phyloP scores from a whole-genome alignment of 805 yeast species.

The Wickerhamomyces rabaulensis region DNA sequence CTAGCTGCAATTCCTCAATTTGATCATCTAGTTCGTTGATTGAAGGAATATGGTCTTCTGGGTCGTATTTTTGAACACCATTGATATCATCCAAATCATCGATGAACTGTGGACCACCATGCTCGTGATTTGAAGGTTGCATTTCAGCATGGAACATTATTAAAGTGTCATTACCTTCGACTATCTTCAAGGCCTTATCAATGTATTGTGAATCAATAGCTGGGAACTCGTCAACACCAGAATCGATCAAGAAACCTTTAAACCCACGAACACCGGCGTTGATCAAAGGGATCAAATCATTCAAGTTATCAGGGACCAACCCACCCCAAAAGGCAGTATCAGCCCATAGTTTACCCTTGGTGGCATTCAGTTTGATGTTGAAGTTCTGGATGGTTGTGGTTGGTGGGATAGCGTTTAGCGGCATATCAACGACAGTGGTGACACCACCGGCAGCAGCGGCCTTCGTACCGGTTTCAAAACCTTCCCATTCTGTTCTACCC shows the following conservation, averaged over 20 bases:
- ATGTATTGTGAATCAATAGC: constrained; percentile 66
- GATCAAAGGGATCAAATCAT: constrained; percentile 68
- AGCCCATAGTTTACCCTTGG: constrained; percentile 79
- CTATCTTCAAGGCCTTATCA: constrained; percentile 55
- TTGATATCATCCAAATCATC: constrained; percentile 1
- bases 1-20: constrained; percentile 20
- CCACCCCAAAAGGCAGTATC: constrained; percentile 98
- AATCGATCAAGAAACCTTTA: constrained; percentile 87
- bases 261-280: constrained; percentile 89
- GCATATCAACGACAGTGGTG: constrained; percentile 95
- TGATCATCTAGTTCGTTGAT: constrained; percentile 15
- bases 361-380: constrained; percentile 70
- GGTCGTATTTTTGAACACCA: not conserved
- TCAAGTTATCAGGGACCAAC: constrained; percentile 70
- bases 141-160: constrained; percentile 93
- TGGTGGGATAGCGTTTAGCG: constrained; percentile 92
- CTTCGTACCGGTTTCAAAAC: constrained; percentile 92
- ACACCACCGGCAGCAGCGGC: constrained; percentile 97
- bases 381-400: constrained; percentile 81
- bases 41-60: constrained; percentile 1
- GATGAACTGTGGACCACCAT: constrained; percentile 25
- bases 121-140: constrained; percentile 41
- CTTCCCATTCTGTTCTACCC: constrained; percentile 98
- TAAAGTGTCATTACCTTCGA: constrained; percentile 61
- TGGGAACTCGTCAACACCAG: constrained; percentile 97